Percentiles rank a stretch among this genome's conserved stretches.
Conservation (phyloP, 2,329 filamentous ascomycete species). For the Colletotrichum gigasporum region DNA sequence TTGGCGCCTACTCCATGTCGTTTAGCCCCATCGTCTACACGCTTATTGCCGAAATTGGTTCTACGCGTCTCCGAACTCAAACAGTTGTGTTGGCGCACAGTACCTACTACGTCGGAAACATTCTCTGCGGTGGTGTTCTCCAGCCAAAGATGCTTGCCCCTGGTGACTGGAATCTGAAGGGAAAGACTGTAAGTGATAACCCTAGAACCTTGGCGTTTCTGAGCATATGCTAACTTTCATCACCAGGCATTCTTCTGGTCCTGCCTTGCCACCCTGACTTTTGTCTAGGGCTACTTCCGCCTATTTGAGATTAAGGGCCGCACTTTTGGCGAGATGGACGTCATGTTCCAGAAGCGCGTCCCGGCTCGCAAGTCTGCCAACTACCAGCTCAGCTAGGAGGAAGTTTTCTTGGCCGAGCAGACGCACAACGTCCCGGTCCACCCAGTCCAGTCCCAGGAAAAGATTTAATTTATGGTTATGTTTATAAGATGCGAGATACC, state of each 20-base stretch:
- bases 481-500: conserved; percentile 15
- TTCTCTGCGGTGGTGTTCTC: conserved; percentile 49
- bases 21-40: conserved; percentile 57
- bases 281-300: conserved; percentile 53
- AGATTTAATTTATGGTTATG: not conserved
- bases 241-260: conserved; percentile 54
- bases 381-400: conserved; percentile 46
- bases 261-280: conserved; percentile 45
- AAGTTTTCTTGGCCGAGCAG: conserved; percentile 36
- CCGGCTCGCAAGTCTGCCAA: conserved; percentile 49
- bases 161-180: conserved; percentile 49
- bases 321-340: conserved; percentile 56
- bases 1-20: conserved; percentile 52
- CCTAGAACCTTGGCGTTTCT: conserved; percentile 8
- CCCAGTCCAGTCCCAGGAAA: conserved; percentile 10
- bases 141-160: conserved; percentile 50
- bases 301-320: conserved; percentile 55
- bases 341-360: conserved; percentile 50
- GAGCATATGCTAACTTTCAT: conserved; percentile 19
- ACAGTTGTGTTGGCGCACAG: conserved; percentile 55
- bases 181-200: conserved; percentile 45
- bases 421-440: conserved; percentile 5
- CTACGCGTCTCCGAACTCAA: conserved; percentile 56
- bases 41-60: conserved; percentile 53
- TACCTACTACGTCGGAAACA: conserved; percentile 52